Evolutionary conservation across 768 basidiomycete species (phyloP).

Genomic region (Suillus subluteus): DNA sequence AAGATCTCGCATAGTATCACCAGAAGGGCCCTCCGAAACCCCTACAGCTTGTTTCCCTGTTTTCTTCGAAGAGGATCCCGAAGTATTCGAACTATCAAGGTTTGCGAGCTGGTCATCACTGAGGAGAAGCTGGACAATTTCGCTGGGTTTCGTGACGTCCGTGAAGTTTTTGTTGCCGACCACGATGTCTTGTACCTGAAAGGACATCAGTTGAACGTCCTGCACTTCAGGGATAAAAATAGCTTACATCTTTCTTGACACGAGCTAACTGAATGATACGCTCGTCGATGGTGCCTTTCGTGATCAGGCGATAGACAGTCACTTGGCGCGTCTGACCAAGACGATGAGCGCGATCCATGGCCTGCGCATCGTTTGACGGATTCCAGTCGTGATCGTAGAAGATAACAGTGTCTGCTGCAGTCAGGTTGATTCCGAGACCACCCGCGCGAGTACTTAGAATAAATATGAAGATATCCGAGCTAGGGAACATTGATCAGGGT

Average conservation of each 20-base stretch:
- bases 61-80: constrained; percentile 39
- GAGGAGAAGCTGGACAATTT: constrained; percentile 92
- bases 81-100: constrained; percentile 52
- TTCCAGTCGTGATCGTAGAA: constrained; percentile 48
- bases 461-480: constrained; percentile 92
- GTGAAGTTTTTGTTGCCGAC: constrained; percentile 96
- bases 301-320: constrained; percentile 94
- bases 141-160: constrained; percentile 92
- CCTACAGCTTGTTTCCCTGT: constrained; percentile 39
- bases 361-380: constrained; percentile 96
- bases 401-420: constrained; percentile 53
- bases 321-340: constrained; percentile 97
- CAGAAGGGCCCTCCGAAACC: constrained; percentile 36
- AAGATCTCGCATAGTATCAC: constrained; percentile 57
- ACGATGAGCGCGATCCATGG: constrained; percentile 98
- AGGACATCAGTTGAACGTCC: constrained; percentile 9
- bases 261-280: constrained; percentile 95
- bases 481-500: constrained; percentile 12
- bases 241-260: constrained; percentile 91
- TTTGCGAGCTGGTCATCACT: constrained; percentile 92
- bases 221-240: neutral
- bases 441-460: constrained; percentile 94
- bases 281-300: constrained; percentile 93
- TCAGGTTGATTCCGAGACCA: constrained; percentile 95
- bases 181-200: constrained; percentile 96